Conservation (phyloP, 2,329 filamentous ascomycete species). For the Coniochaeta pulveracea region DNA sequence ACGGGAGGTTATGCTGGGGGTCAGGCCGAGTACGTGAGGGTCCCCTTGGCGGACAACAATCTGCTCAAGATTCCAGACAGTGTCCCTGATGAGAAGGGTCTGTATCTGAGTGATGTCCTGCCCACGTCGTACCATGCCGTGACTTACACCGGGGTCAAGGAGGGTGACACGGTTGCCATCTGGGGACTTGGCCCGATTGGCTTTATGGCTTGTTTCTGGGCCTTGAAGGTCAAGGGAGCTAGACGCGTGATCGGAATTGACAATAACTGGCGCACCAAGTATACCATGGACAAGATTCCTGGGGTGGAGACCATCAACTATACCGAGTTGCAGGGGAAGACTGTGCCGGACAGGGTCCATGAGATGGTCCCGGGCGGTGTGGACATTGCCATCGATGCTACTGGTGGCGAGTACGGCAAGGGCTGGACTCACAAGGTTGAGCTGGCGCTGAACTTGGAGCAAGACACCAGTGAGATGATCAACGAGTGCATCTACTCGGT, state of each 20-base stretch:
- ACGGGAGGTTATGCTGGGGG: constrained; percentile 57
- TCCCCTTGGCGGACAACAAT: constrained; percentile 53
- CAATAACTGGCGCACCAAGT: constrained; percentile 8
- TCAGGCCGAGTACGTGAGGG: constrained; percentile 56
- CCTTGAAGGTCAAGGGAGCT: constrained; percentile 4
- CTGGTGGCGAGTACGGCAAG: constrained; percentile 9
- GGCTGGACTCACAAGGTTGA: constrained; percentile 7
- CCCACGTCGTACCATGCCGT: constrained; percentile 53
- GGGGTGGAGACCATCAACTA: constrained; percentile 8
- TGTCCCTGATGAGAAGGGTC: constrained; percentile 54
- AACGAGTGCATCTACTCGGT: constrained; percentile 8
- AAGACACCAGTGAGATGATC: constrained; percentile 10
- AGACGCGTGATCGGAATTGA: constrained; percentile 9
- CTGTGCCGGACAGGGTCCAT: constrained; percentile 6
- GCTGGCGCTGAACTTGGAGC: constrained; percentile 6
- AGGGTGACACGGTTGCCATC: constrained; percentile 52
- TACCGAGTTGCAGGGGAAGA: constrained; percentile 4
- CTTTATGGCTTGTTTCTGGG: constrained; percentile 8
- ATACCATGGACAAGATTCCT: constrained; percentile 5
- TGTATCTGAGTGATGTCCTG: constrained; percentile 45
- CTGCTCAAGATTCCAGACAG: constrained; percentile 51
- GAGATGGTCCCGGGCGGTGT: constrained; percentile 9
- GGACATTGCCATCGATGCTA: constrained; percentile 8
- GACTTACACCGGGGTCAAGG: constrained; percentile 50
- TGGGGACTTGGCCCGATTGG: constrained; percentile 57